Evolutionary conservation across 352 stramenopile species (phyloP).

Genomic region (Phytophthora pisi): DNA sequence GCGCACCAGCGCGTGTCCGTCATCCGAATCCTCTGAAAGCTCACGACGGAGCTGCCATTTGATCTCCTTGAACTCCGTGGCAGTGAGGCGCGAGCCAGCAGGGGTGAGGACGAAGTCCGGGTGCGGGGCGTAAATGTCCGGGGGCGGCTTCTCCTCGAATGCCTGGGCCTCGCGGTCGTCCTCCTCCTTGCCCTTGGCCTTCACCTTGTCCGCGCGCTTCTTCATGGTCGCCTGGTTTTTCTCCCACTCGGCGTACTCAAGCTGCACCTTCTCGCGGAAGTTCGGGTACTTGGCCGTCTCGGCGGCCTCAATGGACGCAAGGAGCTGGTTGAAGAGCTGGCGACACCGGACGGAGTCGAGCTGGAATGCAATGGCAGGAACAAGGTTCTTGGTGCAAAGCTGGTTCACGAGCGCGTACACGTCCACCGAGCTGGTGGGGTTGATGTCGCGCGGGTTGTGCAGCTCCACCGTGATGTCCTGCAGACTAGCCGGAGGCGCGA

Average conservation of each 20-base stretch:
- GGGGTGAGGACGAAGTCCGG: slow-evolving; percentile 97
- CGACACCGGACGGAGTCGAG: slow-evolving; percentile 88
- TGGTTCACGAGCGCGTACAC: slow-evolving; percentile 76
- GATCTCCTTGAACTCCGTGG: slow-evolving; percentile 92
- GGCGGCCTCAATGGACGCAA: slow-evolving; percentile 73
- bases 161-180: slow-evolving; percentile 80
- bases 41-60: slow-evolving; percentile 87
- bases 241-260: slow-evolving; percentile 90
- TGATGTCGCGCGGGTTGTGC: slow-evolving; percentile 50
- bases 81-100: slow-evolving; percentile 93
- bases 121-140: slow-evolving; percentile 96
- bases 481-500: slow-evolving; percentile 69
- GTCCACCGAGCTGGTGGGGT: slow-evolving; percentile 67
- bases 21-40: slow-evolving; percentile 81
- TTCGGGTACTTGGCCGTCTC: slow-evolving; percentile 81
- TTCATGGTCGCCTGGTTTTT: slow-evolving; percentile 91
- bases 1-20: slow-evolving; percentile 80
- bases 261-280: slow-evolving; percentile 94
- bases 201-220: slow-evolving; percentile 93
- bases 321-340: slow-evolving; percentile 84
- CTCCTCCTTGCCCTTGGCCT: slow-evolving; percentile 92
- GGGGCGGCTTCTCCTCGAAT: slow-evolving; percentile 82
- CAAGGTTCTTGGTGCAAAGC: slow-evolving; percentile 60
- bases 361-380: slow-evolving; percentile 89
- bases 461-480: slow-evolving; percentile 66